Evolutionary conservation across 306 rosid genomes (phyloP).

Genomic region (Casuarina glauca): DNA sequence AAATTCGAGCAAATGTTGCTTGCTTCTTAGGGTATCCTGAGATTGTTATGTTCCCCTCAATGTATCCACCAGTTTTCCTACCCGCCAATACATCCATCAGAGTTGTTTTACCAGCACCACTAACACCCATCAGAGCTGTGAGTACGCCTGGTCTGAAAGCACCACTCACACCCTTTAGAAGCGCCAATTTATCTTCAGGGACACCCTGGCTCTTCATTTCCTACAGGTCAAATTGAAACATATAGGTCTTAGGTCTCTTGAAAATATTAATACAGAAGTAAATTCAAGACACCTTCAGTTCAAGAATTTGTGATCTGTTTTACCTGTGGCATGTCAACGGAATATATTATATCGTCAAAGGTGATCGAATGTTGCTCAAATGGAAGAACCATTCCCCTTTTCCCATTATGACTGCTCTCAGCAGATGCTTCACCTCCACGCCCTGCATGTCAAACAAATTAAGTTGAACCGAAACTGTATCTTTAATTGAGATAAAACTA

Average conservation of each 20-base stretch:
- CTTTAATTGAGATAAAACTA: no score
- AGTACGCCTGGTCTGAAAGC: no score
- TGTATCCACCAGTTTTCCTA: constrained; percentile 60
- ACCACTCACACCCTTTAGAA: constrained; percentile 6
- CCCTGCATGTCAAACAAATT: constrained; percentile 17
- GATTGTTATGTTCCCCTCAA: constrained; percentile 45
- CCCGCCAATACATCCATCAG: constrained; percentile 64
- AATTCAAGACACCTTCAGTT: no score
- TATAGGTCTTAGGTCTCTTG: neutral
- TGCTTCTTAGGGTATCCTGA: constrained; percentile 66
- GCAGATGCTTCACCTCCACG: neutral
- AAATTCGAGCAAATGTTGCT: constrained; percentile 55
- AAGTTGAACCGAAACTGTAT: neutral
- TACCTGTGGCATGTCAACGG: no score
- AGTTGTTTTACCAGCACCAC: no score
- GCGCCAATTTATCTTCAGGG: constrained; percentile 38
- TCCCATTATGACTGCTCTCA: neutral
- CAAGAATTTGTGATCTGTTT: no score
- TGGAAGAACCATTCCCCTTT: no score
- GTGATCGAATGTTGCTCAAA: no score
- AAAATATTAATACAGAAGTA: no score
- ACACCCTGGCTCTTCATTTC: constrained; percentile 56
- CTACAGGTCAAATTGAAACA: constrained; percentile 27
- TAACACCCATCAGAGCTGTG: no score
- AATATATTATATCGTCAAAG: no score